Percentiles rank a stretch among this genome's conserved stretches.
Evolutionary conservation across 2,329 filamentous ascomycete genomes (phyloP).

Genomic region (Colletotrichum higginsianum): DNA sequence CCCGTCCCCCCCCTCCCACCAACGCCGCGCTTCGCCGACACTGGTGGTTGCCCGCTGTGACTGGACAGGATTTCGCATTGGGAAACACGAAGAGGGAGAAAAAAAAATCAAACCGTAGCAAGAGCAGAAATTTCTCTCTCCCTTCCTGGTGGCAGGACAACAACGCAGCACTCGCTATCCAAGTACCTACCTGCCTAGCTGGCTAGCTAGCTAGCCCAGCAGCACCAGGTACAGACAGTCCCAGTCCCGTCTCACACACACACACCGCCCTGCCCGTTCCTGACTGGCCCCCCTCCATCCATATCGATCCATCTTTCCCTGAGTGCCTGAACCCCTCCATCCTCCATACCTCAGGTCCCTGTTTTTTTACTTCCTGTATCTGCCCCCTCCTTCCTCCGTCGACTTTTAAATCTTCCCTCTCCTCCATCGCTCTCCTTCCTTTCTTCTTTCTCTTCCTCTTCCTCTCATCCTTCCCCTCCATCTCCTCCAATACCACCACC

Average conservation of each 20-base stretch:
- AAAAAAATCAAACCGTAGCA: background rate
- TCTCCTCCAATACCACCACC: conserved; percentile 35
- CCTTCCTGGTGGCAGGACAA: conserved; percentile 2
- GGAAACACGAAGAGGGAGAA: background rate
- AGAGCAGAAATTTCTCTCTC: conserved; percentile 41
- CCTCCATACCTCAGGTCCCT: conserved; percentile 9
- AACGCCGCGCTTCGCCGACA: conserved; percentile 23
- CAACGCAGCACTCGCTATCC: background rate
- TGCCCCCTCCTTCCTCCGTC: conserved; percentile 37
- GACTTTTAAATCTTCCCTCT: conserved; percentile 38
- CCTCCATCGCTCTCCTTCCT: conserved; percentile 38
- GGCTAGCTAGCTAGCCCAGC: no score
- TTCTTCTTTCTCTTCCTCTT: conserved; percentile 22
- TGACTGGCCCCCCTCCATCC: background rate
- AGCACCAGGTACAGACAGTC: background rate
- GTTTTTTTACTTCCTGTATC: conserved; percentile 23
- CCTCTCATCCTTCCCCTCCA: conserved; percentile 37
- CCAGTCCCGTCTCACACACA: conserved; percentile 7
- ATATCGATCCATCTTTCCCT: background rate
- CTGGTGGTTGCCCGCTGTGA: background rate
- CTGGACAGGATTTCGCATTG: conserved; percentile 12
- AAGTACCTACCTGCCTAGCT: no score
- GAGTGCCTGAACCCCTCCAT: conserved; percentile 18
- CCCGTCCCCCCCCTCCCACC: background rate
- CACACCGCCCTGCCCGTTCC: conserved; percentile 17